Percentiles rank a stretch among this genome's conserved stretches.
Evolutionary conservation across 208 protist species (phyloP).

Genomic region (Novymonas esmeraldas): DNA sequence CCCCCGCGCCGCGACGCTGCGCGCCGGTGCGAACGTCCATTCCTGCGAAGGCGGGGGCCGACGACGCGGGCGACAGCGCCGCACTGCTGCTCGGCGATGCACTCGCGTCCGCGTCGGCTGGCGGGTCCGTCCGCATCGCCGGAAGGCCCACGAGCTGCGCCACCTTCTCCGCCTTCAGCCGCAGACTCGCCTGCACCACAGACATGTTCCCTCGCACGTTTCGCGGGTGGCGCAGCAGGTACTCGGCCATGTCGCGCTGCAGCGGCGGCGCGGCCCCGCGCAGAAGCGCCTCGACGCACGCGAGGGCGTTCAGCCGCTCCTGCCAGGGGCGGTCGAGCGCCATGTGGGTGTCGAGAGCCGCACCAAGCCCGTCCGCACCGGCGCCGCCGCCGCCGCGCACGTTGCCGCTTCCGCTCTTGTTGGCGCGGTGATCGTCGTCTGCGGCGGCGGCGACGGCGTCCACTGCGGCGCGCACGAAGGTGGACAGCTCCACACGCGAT

Average conservation of each 20-base stretch:
- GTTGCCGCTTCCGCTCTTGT: neutral
- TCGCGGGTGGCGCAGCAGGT: conserved; percentile 7
- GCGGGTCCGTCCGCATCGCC: too few relatives aligned
- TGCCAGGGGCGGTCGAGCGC: conserved; percentile 45
- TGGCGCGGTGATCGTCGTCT: too few relatives aligned
- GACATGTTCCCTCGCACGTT: conserved; percentile 38
- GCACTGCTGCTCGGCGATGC: too few relatives aligned
- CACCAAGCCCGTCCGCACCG: conserved; percentile 28
- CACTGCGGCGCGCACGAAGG: neutral
- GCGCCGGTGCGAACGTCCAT: too few relatives aligned
- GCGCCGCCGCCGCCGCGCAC: conserved; percentile 6
- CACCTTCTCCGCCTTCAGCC: conserved; percentile 44
- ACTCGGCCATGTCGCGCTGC: neutral
- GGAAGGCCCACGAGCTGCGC: conserved; percentile 34
- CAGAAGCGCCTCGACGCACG: conserved; percentile 49
- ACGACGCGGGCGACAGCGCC: too few relatives aligned
- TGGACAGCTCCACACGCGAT: conserved; percentile 20
- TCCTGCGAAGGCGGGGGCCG: too few relatives aligned
- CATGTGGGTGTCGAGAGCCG: conserved; percentile 32
- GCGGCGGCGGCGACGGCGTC: neutral
- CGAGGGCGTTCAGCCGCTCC: conserved; percentile 53
- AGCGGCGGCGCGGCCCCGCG: neutral
- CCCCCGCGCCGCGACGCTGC: too few relatives aligned
- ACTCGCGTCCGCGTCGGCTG: too few relatives aligned
- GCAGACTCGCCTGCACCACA: conserved; percentile 53